Evolutionary conservation across 352 stramenopile species (phyloP).

Genomic region (Phytophthora constricta): DNA sequence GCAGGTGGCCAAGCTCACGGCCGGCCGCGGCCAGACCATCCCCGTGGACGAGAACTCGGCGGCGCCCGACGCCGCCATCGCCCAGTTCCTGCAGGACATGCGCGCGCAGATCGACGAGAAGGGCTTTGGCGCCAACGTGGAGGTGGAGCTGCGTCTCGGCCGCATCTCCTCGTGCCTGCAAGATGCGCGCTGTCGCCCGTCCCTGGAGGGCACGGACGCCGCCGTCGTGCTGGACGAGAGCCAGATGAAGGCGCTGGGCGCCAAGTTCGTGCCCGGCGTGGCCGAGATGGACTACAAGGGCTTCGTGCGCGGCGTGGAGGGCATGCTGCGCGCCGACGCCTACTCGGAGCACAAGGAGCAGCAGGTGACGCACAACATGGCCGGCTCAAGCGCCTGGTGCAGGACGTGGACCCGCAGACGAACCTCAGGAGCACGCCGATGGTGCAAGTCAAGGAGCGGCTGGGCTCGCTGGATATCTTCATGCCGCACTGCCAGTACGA

Average conservation of each 20-base stretch:
- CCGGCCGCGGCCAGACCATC: slow-evolving; percentile 74
- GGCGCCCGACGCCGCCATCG: slow-evolving; percentile 80
- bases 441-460: slow-evolving; percentile 83
- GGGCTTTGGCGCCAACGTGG: slow-evolving; percentile 76
- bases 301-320: slow-evolving; percentile 71
- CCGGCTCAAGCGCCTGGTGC: slow-evolving; percentile 78
- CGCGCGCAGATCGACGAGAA: slow-evolving; percentile 79
- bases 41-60: slow-evolving; percentile 67
- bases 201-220: slow-evolving; percentile 72
- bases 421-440: slow-evolving; percentile 52
- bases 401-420: slow-evolving; percentile 73
- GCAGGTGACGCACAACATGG: slow-evolving; percentile 81
- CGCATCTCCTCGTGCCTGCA: slow-evolving; percentile 82
- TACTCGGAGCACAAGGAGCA: slow-evolving; percentile 83
- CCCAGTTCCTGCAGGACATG: slow-evolving; percentile 84
- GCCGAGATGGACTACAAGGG: slow-evolving; percentile 69
- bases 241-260: slow-evolving; percentile 79
- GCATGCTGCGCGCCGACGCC: slow-evolving; percentile 71
- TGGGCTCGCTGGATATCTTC: slow-evolving; percentile 88
- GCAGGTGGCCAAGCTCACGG: slow-evolving; percentile 76
- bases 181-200: slow-evolving; percentile 75
- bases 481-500: slow-evolving; percentile 87
- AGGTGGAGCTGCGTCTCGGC: slow-evolving; percentile 86
- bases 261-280: slow-evolving; percentile 85
- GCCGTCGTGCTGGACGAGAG: slow-evolving; percentile 74